These are phyloP conservation scores for Scheffersomyces parashehatae DNA, from an alignment of 1,139 yeast genomes.

Conservation along the genomic window DNA sequence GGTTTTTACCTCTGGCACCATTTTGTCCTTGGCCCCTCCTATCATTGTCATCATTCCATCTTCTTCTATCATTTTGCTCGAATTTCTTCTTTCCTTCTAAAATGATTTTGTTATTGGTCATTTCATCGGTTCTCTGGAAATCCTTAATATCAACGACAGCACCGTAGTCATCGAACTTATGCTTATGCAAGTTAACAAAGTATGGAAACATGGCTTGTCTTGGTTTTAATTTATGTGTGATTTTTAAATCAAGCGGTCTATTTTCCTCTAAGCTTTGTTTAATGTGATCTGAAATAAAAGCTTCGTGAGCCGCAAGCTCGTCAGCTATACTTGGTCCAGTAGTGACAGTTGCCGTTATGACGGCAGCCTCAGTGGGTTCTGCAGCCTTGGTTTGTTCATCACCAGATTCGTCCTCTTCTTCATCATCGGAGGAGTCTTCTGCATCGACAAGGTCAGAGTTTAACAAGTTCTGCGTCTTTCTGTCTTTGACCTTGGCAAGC, in stretches of 20 bases:
- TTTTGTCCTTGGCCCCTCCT: slow-evolving; percentile 22
- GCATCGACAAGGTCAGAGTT: slow-evolving; percentile 42
- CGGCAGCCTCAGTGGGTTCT: not conserved
- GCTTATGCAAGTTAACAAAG: slow-evolving; percentile 51
- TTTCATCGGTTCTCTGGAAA: slow-evolving; percentile 61
- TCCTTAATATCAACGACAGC: slow-evolving; percentile 64
- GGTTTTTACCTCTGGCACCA: slow-evolving; percentile 18
- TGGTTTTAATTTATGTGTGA: slow-evolving; percentile 56
- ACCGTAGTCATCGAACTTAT: slow-evolving; percentile 84
- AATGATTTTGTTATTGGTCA: slow-evolving; percentile 36
- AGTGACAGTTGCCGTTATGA: not conserved
- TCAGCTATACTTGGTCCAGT: slow-evolving; percentile 14
- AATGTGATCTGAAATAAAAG: slow-evolving; percentile 41
- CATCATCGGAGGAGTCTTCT: slow-evolving; percentile 41
- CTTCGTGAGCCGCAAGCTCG: slow-evolving; percentile 43
- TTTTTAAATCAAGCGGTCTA: slow-evolving; percentile 59
- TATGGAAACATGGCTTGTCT: slow-evolving; percentile 79
- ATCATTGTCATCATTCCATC: slow-evolving; percentile 27
- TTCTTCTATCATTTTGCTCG: slow-evolving; percentile 32
- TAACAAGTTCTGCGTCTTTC: slow-evolving; percentile 55
- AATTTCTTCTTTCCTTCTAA: slow-evolving; percentile 27
- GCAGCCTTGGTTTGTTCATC: slow-evolving; percentile 8
- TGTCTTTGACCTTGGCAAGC: slow-evolving; percentile 55
- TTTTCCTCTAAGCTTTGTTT: slow-evolving; percentile 41
- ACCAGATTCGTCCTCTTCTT: slow-evolving; percentile 28